Percentiles rank a stretch among this genome's conserved stretches.
These are phyloP conservation scores for Coniochaeta sp. DNA, from an alignment of 2,329 filamentous ascomycete genomes.

Conservation along the genomic window DNA sequence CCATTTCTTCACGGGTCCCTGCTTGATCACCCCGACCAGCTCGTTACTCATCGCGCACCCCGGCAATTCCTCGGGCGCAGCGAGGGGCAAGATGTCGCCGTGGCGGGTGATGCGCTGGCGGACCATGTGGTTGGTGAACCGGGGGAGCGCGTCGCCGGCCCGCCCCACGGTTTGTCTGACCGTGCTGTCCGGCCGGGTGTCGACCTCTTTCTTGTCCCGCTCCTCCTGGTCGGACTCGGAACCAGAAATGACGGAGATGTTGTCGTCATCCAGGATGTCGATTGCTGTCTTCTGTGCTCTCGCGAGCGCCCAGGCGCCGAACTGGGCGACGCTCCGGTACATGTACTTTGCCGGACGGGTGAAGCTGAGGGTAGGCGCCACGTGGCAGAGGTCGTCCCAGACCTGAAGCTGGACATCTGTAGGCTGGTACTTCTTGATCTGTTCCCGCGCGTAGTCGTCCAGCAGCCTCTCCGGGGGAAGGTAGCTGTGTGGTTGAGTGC, in stretches of 20 bases:
- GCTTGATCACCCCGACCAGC: constrained; percentile 73
- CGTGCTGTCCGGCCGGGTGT: not conserved
- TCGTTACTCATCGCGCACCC: constrained; percentile 55
- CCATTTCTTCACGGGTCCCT: constrained; percentile 77
- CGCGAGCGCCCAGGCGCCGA: constrained; percentile 85
- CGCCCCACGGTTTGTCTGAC: constrained; percentile 52
- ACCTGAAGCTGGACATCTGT: constrained; percentile 92
- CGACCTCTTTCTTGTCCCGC: constrained; percentile 7
- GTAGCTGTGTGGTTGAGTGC: constrained; percentile 74
- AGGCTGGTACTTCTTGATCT: constrained; percentile 62
- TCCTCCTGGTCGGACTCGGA: constrained; percentile 34
- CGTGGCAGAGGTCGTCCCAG: constrained; percentile 93
- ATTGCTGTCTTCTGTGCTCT: constrained; percentile 73
- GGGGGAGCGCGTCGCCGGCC: constrained; percentile 75
- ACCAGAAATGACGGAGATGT: constrained; percentile 64
- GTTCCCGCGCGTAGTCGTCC: constrained; percentile 51
- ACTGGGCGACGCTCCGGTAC: constrained; percentile 88
- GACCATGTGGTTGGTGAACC: constrained; percentile 83
- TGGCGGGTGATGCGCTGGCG: constrained; percentile 77
- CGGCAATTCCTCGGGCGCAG: constrained; percentile 54
- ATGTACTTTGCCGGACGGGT: constrained; percentile 94
- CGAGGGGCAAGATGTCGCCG: constrained; percentile 65
- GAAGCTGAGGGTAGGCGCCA: constrained; percentile 87
- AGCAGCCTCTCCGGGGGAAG: constrained; percentile 59
- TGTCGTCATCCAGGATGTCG: constrained; percentile 73